Evolutionary conservation across 441 rosid genomes (phyloP), one percentile per base, ranked within the genome.

Genomic region (Populus tomentosa): DNA sequence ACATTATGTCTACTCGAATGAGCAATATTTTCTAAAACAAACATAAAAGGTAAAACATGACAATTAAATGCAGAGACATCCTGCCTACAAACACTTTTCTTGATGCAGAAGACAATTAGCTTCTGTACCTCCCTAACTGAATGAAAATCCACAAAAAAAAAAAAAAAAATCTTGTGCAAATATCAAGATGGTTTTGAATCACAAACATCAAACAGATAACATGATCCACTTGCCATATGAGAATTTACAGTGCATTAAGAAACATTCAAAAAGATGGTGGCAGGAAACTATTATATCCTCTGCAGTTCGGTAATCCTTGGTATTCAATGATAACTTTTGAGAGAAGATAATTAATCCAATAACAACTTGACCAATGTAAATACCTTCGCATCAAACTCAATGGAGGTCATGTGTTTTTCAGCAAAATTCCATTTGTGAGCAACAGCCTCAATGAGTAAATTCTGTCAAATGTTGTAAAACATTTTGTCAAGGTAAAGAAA

Each of bases 331-430:
- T 26, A 53, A 28, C 24, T 28, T 46, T 53, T 46, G 24, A n/a
- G 53, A 26, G 71, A n/a, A n/a, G n/a, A n/a, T n/a, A 7, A 35
- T 16, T 20, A 35, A 7, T n/a, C 40, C 21, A 16, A 7, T 10
- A 35, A 74, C 10, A 40, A 59, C 21, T 65, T 26, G 9, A 62
- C 28, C 24, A 18, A n/a, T 26, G 70, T 59, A 69, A 72, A 69
- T 89, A 92, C 97, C 97, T 91, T 95, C 23, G 89, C 82, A 77
- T 90, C 95, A 80, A 88, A 74, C 84, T 95, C 98, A 79, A 91
- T 89, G 73, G 87, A 88, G 69, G 89, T 82, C 97, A 94, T 84
- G 59, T 89, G 89, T 79, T 81, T 85, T 80, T 89, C 92, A 7
- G 91, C 87, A 66, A 74, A 90, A 76, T 80, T 88, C 93, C 97